Percentiles rank a stretch among this genome's conserved stretches.
Conservation (phyloP, 345 rosid genomes). For the Salix exigua region DNA sequence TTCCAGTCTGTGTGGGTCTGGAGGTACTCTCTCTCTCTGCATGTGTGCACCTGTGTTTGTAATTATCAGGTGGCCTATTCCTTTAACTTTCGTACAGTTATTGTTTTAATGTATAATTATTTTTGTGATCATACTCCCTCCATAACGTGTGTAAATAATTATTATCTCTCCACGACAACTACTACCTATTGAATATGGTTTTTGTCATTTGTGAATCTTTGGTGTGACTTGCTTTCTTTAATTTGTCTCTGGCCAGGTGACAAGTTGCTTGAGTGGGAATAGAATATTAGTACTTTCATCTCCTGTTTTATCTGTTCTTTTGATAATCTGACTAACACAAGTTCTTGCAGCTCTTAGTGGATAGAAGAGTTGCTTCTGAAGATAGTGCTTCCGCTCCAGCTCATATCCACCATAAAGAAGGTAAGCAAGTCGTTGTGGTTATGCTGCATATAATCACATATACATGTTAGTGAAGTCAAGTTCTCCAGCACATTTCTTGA, state of each 20-base stretch:
- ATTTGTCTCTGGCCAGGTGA: background rate
- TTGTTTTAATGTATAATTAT: background rate
- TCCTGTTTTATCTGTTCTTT: background rate
- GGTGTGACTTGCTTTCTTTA: background rate
- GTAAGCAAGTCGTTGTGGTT: conserved; percentile 21
- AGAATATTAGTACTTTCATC: background rate
- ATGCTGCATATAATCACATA: background rate
- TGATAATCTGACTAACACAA: background rate
- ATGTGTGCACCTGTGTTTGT: background rate
- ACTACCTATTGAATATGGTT: background rate
- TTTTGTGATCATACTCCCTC: background rate
- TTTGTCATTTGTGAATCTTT: background rate
- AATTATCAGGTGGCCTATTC: background rate
- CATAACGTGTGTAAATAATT: background rate
- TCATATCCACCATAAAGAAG: conserved; percentile 42
- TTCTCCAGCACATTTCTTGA: background rate
- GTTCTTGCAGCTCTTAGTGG: conserved; percentile 31
- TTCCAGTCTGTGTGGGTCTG: conserved; percentile 61
- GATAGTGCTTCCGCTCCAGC: conserved; percentile 30
- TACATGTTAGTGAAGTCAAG: background rate
- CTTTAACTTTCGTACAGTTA: background rate
- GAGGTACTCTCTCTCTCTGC: conserved; percentile 39
- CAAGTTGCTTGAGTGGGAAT: background rate
- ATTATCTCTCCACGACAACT: background rate
- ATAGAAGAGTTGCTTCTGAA: conserved; percentile 12